Evolutionary conservation across 176 grass and related monocot genomes (phyloP).

Genomic region (Phragmites australis): DNA sequence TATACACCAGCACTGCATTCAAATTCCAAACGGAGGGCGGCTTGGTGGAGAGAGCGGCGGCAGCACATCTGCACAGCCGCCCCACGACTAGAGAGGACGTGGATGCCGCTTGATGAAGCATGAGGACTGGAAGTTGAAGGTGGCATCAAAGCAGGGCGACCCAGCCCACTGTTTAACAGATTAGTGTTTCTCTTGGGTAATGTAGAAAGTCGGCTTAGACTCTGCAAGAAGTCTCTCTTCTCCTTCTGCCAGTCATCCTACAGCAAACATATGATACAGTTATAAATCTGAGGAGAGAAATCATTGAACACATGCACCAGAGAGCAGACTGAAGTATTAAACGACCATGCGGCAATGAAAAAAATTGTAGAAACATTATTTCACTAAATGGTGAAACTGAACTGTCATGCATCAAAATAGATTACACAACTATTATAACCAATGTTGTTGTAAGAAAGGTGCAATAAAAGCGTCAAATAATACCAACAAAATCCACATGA

Average conservation of each 20-base stretch:
- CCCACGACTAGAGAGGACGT: no score
- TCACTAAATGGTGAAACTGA: constrained; percentile 6
- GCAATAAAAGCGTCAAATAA: constrained; percentile 16
- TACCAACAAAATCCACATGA: neutral
- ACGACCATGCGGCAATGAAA: neutral
- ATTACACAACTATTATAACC: neutral
- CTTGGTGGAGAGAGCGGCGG: no score
- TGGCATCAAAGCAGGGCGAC: constrained; percentile 41
- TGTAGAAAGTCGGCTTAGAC: constrained; percentile 82
- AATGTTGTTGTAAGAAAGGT: constrained; percentile 22
- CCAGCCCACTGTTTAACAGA: constrained; percentile 33
- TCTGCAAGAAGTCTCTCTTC: constrained; percentile 87
- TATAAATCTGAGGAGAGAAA: constrained; percentile 27
- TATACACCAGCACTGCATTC: constrained; percentile 12
- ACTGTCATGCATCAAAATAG: neutral
- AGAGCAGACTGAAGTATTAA: neutral
- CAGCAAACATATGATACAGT: constrained; percentile 22
- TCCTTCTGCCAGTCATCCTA: constrained; percentile 99
- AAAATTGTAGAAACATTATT: constrained; percentile 11
- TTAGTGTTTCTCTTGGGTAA: constrained; percentile 67
- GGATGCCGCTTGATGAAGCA: constrained; percentile 43
- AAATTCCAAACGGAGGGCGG: no score
- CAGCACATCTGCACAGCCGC: no score
- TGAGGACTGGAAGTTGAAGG: constrained; percentile 59
- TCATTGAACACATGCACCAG: neutral